phyloP scores from a whole-genome alignment of 176 grass and related monocot genomes.

The Elaeis guineensis region DNA sequence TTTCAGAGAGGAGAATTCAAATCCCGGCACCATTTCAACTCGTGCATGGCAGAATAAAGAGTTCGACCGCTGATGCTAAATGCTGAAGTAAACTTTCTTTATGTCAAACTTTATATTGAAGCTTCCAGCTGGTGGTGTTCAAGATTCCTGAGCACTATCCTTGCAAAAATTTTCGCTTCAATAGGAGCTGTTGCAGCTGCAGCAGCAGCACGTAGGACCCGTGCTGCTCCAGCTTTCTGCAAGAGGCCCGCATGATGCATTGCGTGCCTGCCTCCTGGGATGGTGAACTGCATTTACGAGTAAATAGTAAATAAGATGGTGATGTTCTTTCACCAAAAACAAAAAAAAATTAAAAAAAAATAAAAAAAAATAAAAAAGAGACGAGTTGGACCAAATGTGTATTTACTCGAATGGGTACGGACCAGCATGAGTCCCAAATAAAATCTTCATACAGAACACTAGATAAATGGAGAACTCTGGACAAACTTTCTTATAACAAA shows the following conservation, averaged over 20 bases:
- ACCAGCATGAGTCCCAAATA: no score
- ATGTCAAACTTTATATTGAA: slow-evolving; percentile 23
- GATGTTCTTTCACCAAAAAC: no score
- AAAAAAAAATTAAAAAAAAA: no score
- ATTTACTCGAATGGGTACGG: no score
- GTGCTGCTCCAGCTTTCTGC: slow-evolving; percentile 69
- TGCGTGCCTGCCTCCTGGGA: slow-evolving; percentile 81
- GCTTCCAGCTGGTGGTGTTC: slow-evolving; percentile 74
- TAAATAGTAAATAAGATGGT: background rate
- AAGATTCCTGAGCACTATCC: slow-evolving; percentile 92
- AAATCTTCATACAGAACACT: no score
- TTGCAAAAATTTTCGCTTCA: slow-evolving; percentile 91
- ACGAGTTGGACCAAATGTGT: no score
- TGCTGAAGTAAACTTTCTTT: background rate
- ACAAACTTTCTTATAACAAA: no score
- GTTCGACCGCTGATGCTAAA: background rate
- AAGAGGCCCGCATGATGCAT: slow-evolving; percentile 69
- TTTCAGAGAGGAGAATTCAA: slow-evolving; percentile 1
- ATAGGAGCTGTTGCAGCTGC: slow-evolving; percentile 80
- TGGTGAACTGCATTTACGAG: slow-evolving; percentile 71
- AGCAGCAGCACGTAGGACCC: slow-evolving; percentile 66
- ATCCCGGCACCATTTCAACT: slow-evolving; percentile 5
- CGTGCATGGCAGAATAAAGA: slow-evolving; percentile 4
- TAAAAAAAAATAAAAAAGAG: no score
- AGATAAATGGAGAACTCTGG: no score